Evolutionary conservation across 2,329 filamentous ascomycete species (phyloP).

Genomic region (Myriosclerotinia scirpicola): DNA sequence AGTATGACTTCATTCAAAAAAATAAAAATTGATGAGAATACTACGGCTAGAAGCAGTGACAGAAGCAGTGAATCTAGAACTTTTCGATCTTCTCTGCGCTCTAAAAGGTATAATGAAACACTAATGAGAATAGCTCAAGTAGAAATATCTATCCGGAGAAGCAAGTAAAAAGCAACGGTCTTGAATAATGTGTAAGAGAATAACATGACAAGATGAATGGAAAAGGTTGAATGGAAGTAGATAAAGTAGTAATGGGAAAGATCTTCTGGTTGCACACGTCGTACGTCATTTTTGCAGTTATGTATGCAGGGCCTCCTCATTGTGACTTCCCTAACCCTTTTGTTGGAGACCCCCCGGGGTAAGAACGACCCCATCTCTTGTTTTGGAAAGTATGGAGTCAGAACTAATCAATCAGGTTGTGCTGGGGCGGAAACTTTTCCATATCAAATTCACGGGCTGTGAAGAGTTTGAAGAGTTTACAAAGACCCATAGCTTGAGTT

Average conservation of each 20-base stretch:
- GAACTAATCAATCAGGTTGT: not conserved
- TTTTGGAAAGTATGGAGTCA: not conserved
- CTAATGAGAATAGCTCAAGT: not conserved
- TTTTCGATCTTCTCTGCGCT: not conserved
- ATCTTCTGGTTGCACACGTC: not conserved
- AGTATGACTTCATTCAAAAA: not conserved
- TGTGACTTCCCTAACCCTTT: not conserved
- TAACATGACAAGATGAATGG: not conserved
- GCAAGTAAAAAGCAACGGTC: not conserved
- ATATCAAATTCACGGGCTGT: not conserved
- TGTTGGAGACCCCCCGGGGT: conserved; percentile 1
- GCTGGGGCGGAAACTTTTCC: not conserved
- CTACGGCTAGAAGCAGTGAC: not conserved
- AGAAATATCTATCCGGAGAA: not conserved
- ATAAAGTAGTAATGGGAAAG: not conserved
- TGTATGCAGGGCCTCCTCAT: conserved; percentile 10
- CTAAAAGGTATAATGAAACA: not conserved
- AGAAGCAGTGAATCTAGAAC: not conserved
- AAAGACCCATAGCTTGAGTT: not conserved
- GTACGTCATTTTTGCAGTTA: not conserved
- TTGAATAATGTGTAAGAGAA: not conserved
- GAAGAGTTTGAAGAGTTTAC: too few species aligned
- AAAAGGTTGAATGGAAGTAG: not conserved
- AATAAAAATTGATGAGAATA: not conserved
- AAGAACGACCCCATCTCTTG: not conserved